phyloP scores from a whole-genome alignment of 2,329 filamentous ascomycete species.

The Orbilia ellipsospora region DNA sequence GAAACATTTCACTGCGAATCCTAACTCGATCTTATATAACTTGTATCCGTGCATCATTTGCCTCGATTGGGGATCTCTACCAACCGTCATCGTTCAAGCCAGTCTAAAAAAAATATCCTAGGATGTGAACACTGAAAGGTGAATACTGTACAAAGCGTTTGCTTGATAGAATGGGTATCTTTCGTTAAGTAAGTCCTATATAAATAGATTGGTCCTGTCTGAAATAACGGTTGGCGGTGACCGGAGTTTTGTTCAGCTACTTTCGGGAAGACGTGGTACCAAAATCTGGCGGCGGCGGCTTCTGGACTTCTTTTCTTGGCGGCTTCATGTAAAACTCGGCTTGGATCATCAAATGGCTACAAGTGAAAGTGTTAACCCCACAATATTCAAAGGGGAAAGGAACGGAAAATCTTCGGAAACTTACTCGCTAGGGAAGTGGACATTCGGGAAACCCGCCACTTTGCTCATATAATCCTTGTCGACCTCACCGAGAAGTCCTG shows the following conservation, averaged over 20 bases:
- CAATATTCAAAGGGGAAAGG: neutral
- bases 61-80: constrained; percentile 26
- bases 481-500: constrained; percentile 84
- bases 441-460: constrained; percentile 91
- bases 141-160: constrained; percentile 55
- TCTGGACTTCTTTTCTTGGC: constrained; percentile 77
- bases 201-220: constrained; percentile 35
- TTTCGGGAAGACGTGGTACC: constrained; percentile 62
- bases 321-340: constrained; percentile 90
- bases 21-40: constrained; percentile 26
- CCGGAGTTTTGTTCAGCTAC: constrained; percentile 57
- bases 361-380: constrained; percentile 15
- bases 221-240: constrained; percentile 57
- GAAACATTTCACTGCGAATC: constrained; percentile 18
- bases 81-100: constrained; percentile 37
- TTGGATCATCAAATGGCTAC: constrained; percentile 81
- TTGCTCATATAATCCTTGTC: constrained; percentile 85
- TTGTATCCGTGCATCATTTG: constrained; percentile 35
- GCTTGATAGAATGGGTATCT: constrained; percentile 48
- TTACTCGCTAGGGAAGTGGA: constrained; percentile 87
- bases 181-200: constrained; percentile 55
- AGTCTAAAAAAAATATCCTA: constrained; percentile 23
- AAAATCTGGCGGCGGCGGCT: constrained; percentile 74
- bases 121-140: constrained; percentile 49
- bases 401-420: constrained; percentile 12